Evolutionary conservation across 257 asterid genomes (phyloP).

Genomic region (Solanum verrucosum): DNA sequence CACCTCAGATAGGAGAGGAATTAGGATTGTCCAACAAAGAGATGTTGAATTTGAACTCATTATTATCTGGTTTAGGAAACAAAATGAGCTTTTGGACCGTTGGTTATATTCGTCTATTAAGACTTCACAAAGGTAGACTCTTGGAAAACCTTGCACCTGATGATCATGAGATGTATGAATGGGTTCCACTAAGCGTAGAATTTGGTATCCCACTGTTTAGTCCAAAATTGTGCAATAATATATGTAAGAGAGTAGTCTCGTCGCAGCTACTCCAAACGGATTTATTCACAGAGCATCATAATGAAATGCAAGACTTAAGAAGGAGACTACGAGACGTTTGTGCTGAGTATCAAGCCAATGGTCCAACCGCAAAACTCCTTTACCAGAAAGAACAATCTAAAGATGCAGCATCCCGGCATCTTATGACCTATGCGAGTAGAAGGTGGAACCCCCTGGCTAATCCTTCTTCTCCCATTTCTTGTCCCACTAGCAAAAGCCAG

Average conservation of each 20-base stretch:
- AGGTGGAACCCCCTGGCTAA: conserved; percentile 87
- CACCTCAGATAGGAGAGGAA: conserved; percentile 70
- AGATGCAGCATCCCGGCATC: conserved; percentile 43
- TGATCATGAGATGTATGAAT: conserved; percentile 57
- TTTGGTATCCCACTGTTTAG: conserved; percentile 92
- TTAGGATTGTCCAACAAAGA: conserved; percentile 57
- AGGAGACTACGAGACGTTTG: conserved; percentile 70
- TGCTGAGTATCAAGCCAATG: conserved; percentile 84
- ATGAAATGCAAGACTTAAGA: conserved; percentile 84
- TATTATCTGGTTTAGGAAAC: conserved; percentile 49
- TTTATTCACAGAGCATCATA: conserved; percentile 62
- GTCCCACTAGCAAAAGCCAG: conserved; percentile 74
- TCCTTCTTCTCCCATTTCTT: conserved; percentile 97
- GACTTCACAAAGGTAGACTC: conserved; percentile 66
- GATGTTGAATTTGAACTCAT: conserved; percentile 42
- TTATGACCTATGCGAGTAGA: conserved; percentile 94
- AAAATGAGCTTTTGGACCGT: conserved; percentile 72
- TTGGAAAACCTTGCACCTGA: conserved; percentile 31
- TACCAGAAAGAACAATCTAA: conserved; percentile 82
- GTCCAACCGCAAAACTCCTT: conserved; percentile 80
- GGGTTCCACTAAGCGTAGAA: conserved; percentile 89
- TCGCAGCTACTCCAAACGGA: conserved; percentile 86
- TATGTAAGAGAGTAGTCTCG: conserved; percentile 74
- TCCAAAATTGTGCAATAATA: conserved; percentile 74
- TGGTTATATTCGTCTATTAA: conserved; percentile 75